Evolutionary conservation across 2,329 filamentous ascomycete species (phyloP), one percentile per base, ranked within the genome.

Genomic region (Juglanconis oblonga): DNA sequence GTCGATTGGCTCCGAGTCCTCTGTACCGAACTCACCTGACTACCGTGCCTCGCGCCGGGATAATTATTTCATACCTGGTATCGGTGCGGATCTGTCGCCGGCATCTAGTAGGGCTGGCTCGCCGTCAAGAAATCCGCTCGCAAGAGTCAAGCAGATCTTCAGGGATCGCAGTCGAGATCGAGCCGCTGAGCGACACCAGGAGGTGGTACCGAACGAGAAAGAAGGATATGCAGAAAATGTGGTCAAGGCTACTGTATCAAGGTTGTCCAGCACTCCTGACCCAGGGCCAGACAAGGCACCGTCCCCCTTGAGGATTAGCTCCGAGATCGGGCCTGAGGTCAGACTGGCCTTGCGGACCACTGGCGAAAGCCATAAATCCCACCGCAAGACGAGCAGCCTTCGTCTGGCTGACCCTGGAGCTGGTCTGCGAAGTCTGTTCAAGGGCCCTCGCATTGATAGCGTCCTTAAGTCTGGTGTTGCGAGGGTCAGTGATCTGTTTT

Each of bases 391-490:
- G 32, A 77, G 78, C 24, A 87, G 82, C 67, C 65, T 81, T n/a
- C 78, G 75, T 29, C 71, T 76, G 17, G 77, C 71, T 58, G 77
- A 82, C 57, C 70, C 74, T 44, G 85, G 84, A 9, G 62, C 65
- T 17, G 86, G 84, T 40, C 79, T 92, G 8, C 85, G 87, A 47
- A 86, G 88, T 6, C 87, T 97, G 52, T 89, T 97, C 74, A 94
- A 92, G 74, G 88, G 87, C 3, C 84, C 86, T 53, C 82, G 89
- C 58, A 86, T 94, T 64, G 90, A 91, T 62, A 89, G 85, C 35
- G 81, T 91, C 35, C 83, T 96, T 49, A 81, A 82, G 32, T 83
- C 78, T 6, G 75, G 83, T 31, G 81, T 86, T 5, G 83, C 81
- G 32, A 84, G 80, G 66, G 71, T 86, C 13, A 79, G 82, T 35